Evolutionary conservation across 2,329 filamentous ascomycete species (phyloP).

Genomic region (Venturia effusa): DNA sequence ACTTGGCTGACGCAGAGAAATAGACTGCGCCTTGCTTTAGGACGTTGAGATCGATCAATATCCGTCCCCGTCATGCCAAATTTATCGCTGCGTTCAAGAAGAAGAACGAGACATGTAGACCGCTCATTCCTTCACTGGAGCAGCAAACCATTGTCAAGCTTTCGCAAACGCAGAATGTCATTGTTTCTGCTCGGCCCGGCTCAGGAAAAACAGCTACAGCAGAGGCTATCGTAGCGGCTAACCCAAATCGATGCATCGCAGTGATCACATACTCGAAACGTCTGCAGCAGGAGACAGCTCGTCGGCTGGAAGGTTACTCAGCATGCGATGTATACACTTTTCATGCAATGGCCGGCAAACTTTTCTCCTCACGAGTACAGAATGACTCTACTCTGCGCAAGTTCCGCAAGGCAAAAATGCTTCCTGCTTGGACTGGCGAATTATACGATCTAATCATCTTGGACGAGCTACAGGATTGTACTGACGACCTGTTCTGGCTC

Average conservation of each 20-base stretch:
- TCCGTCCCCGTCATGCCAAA: background rate
- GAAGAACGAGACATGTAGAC: background rate
- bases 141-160: slow-evolving; percentile 5
- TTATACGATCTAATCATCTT: slow-evolving; percentile 13
- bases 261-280: slow-evolving; percentile 13
- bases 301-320: slow-evolving; percentile 11
- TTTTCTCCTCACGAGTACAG: background rate
- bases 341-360: slow-evolving; percentile 11
- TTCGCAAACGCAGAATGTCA: slow-evolving; percentile 12
- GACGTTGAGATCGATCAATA: background rate
- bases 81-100: background rate
- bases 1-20: background rate
- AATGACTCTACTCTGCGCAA: slow-evolving; percentile 10
- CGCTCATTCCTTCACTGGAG: background rate
- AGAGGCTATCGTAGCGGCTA: slow-evolving; percentile 13
- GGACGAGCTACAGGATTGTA: slow-evolving; percentile 14
- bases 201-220: slow-evolving; percentile 14
- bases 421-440: slow-evolving; percentile 12
- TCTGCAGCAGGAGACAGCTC: slow-evolving; percentile 12
- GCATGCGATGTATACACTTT: slow-evolving; percentile 11
- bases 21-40: background rate
- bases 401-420: slow-evolving; percentile 9
- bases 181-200: slow-evolving; percentile 13
- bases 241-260: slow-evolving; percentile 11
- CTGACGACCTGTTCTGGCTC: slow-evolving; percentile 14